These are phyloP conservation scores for Aspergillus spinulosporus DNA, from an alignment of 2,329 filamentous ascomycete species.

Conservation along the genomic window DNA sequence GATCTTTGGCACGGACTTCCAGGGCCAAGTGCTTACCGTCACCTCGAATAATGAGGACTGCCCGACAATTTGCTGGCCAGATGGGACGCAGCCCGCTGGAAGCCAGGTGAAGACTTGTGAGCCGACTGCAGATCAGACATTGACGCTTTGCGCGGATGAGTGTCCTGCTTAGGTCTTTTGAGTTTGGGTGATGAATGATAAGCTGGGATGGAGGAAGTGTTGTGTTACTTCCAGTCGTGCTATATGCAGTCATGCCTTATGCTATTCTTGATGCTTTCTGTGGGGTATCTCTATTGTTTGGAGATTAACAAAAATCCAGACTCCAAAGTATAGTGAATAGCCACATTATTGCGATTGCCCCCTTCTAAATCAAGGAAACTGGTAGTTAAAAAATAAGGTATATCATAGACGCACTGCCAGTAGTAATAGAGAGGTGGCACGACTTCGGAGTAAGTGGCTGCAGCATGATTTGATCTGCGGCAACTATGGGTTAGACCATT, in stretches of 20 bases:
- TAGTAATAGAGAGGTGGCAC: background rate
- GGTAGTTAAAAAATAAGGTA: background rate
- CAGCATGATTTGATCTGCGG: background rate
- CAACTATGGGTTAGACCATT: background rate
- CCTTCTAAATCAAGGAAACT: too few species aligned
- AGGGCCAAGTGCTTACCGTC: conserved; percentile 28
- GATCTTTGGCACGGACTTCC: conserved; percentile 47
- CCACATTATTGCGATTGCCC: too few species aligned
- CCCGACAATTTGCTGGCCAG: conserved; percentile 33
- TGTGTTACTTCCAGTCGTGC: too few species aligned
- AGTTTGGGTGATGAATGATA: background rate
- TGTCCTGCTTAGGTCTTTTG: conserved; percentile 17
- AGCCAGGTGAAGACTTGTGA: conserved; percentile 35
- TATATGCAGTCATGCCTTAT: background rate
- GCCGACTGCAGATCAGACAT: conserved; percentile 26
- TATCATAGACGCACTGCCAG: background rate
- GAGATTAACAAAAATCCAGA: too few species aligned
- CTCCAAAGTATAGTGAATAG: too few species aligned
- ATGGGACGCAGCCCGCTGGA: conserved; percentile 32
- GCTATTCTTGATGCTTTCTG: background rate
- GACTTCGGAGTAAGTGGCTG: background rate
- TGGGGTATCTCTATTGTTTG: too few species aligned
- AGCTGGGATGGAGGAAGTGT: too few species aligned
- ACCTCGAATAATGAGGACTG: conserved; percentile 28
- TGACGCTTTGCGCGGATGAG: conserved; percentile 33